Base-by-base conservation (phyloP, 2,329 filamentous ascomycete species). In the Talaromyces pinophilus region DNA sequence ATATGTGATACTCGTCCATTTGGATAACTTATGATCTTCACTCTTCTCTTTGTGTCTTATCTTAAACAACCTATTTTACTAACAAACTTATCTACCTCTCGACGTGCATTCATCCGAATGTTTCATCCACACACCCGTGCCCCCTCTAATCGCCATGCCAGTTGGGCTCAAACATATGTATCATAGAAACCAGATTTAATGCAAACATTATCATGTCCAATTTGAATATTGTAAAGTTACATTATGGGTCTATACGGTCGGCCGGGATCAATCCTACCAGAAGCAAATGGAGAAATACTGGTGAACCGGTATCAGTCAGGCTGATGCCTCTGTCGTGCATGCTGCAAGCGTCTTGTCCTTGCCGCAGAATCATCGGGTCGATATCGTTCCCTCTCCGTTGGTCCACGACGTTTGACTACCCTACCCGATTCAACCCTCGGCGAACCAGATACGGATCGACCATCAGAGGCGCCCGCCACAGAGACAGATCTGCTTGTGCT, bases 321-420 rank as follows among this genome's bases (percentile, higher is more conserved):
- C 7, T 73, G 70, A 68, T 78, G 78, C 64, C 75, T 70, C 62
- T 76, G 72, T 35, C 73, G 69, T 2, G 76, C 73, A 60, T 71
- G 65, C 44, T 78, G 74, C 22, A 77, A 28, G 30, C 75, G 71
- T 65, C 72, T 69, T 4, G 70, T 67, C 57, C 69, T 72, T 19
- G 71, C 63, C 38, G 66, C 44, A 25, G 67, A 55, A 38, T 73
- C 71, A 35, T 67, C 68, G 33, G 66, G 65, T 59, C 69, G 67
- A 2, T 63, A 64, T 35, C 35, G 60, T 33, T 62, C 42, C 30
- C 65, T 69, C 6, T 50, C 54, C 38, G 70, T 61, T 42, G 67
- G 67, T 38, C 68, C 33, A 55, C 68, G 62, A 3, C 71, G 69
- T 61, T 77, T 78, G 0, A 71, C 70, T 6, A 77, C 65, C 15